Conservation (phyloP, 108 stramenopile genomes). For the Aurantiochytrium sp. region DNA sequence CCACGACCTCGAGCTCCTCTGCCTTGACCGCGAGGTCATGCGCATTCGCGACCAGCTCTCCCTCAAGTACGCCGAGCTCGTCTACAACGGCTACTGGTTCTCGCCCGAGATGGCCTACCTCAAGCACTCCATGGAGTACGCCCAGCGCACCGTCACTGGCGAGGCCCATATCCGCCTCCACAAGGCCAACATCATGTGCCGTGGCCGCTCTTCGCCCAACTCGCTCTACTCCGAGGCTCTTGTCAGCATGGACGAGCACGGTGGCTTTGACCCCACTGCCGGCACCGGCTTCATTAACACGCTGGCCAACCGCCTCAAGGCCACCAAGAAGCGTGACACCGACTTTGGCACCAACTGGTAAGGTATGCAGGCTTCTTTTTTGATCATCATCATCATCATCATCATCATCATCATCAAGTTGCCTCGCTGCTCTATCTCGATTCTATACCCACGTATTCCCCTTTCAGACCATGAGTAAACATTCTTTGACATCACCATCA, state of each 20-base stretch:
- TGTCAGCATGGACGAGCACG: conserved; percentile 96
- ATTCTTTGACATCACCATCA: too few species aligned
- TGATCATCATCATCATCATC: too few species aligned
- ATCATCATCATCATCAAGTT: too few species aligned
- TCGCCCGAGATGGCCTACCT: conserved; percentile 97
- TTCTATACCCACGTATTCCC: too few species aligned
- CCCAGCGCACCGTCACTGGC: conserved; percentile 83
- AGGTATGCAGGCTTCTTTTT: background rate
- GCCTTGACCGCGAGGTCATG: conserved; percentile 93
- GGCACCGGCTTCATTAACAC: conserved; percentile 97
- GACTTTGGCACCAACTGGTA: background rate
- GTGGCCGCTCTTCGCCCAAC: conserved; percentile 72
- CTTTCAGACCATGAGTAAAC: too few species aligned
- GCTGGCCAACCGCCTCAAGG: conserved; percentile 91
- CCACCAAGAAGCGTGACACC: conserved; percentile 45
- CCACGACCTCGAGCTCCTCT: conserved; percentile 64
- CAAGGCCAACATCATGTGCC: conserved; percentile 85
- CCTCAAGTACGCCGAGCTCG: conserved; percentile 82
- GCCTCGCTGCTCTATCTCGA: too few species aligned
- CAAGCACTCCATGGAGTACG: conserved; percentile 70
- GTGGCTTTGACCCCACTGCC: conserved; percentile 93
- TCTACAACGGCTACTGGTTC: conserved; percentile 99
- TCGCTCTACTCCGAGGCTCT: conserved; percentile 91
- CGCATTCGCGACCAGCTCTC: conserved; percentile 82
- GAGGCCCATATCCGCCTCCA: conserved; percentile 76